phyloP scores from a whole-genome alignment of 1,284 basidiomycete species.

The Sporisorium sorghi region DNA sequence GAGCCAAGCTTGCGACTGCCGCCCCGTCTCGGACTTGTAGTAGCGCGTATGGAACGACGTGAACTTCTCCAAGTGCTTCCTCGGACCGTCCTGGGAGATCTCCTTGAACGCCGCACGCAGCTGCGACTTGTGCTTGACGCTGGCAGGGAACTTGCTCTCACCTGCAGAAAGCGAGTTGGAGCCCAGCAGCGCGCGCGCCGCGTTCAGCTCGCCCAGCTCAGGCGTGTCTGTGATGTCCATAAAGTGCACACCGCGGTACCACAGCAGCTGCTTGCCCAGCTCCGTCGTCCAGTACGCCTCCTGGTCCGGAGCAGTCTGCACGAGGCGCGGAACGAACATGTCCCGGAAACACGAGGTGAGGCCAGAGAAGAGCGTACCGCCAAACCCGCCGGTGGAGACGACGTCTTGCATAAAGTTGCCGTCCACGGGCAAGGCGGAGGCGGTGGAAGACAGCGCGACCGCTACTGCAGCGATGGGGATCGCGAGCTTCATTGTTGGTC shows the following conservation, averaged over 20 bases:
- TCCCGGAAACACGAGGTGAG: constrained; percentile 22
- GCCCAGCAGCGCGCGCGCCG: not conserved
- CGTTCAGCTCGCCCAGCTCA: constrained; percentile 29
- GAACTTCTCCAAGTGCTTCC: constrained; percentile 71
- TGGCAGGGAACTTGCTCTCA: constrained; percentile 41
- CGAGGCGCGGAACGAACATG: constrained; percentile 30
- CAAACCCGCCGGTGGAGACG: constrained; percentile 22
- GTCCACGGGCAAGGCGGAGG: constrained; percentile 23
- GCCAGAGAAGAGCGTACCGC: constrained; percentile 18
- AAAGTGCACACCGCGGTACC: constrained; percentile 49
- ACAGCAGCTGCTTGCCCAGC: constrained; percentile 55
- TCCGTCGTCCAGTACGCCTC: constrained; percentile 63
- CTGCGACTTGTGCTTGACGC: constrained; percentile 30
- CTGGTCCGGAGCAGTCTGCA: constrained; percentile 38
- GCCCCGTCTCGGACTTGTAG: constrained; percentile 77
- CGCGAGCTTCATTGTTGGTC: constrained; percentile 35
- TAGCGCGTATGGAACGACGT: constrained; percentile 71
- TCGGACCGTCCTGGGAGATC: constrained; percentile 52
- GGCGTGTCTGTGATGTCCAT: constrained; percentile 62
- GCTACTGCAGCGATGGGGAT: constrained; percentile 26
- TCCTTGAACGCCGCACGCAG: constrained; percentile 47
- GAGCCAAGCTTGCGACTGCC: constrained; percentile 82
- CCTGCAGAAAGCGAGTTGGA: not conserved
- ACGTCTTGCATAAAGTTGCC: constrained; percentile 12
- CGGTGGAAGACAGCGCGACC: constrained; percentile 12